These are phyloP conservation scores for Hyparrhenia diplandra DNA, from an alignment of 176 grass and related monocot genomes.

Conservation along the genomic window DNA sequence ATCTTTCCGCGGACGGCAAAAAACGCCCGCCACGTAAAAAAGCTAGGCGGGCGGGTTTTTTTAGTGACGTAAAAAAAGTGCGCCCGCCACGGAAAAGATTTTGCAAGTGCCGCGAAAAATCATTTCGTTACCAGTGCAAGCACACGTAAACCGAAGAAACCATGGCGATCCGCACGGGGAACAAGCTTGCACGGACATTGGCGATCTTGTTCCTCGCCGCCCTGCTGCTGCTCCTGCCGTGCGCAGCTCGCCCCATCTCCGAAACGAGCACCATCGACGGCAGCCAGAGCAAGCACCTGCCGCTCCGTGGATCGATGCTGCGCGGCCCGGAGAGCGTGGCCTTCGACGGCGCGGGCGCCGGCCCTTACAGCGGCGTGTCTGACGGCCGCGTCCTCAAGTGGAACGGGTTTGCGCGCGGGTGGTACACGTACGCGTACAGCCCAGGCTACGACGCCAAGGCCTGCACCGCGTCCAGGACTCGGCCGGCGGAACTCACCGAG, in stretches of 20 bases:
- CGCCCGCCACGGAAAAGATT: too few relatives aligned
- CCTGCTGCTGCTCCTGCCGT: neutral
- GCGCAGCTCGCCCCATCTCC: neutral
- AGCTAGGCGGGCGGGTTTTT: too few relatives aligned
- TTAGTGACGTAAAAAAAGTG: too few relatives aligned
- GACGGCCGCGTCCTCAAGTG: slow-evolving; percentile 56
- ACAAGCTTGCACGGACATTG: neutral
- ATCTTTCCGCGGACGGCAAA: too few relatives aligned
- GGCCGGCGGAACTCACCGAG: too few relatives aligned
- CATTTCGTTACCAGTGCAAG: too few relatives aligned
- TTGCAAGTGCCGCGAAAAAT: too few relatives aligned
- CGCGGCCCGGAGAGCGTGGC: slow-evolving; percentile 32
- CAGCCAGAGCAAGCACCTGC: neutral
- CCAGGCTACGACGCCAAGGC: too few relatives aligned
- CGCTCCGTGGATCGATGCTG: neutral
- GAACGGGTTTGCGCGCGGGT: neutral
- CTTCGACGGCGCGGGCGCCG: slow-evolving; percentile 24
- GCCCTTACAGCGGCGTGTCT: slow-evolving; percentile 34
- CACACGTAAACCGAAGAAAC: neutral
- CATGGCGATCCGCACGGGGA: too few relatives aligned
- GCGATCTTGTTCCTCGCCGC: neutral
- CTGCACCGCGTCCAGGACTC: too few relatives aligned
- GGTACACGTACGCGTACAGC: too few relatives aligned
- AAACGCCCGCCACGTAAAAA: too few relatives aligned
- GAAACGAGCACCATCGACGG: neutral